phyloP scores from a whole-genome alignment of 352 stramenopile species.

The Lagenidium giganteum region DNA sequence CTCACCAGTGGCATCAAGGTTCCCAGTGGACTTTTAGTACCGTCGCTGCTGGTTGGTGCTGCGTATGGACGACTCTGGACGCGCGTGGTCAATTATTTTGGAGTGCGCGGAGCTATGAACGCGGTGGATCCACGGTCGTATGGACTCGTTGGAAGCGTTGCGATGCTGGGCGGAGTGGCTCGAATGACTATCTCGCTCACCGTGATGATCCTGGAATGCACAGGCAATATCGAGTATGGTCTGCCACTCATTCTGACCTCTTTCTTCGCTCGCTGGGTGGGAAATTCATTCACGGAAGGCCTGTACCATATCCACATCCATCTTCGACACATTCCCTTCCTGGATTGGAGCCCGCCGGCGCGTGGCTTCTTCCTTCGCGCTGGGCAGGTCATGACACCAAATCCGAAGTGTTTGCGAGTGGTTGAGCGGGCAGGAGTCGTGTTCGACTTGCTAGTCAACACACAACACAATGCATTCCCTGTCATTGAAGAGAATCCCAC shows the following conservation, averaged over 20 bases:
- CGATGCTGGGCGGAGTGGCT: conserved; percentile 94
- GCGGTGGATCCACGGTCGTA: conserved; percentile 89
- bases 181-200: conserved; percentile 99
- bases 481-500: conserved; percentile 83
- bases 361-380: conserved; percentile 64
- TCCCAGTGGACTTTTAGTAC: conserved; percentile 96
- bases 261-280: conserved; percentile 95
- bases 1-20: conserved; percentile 96
- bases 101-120: conserved; percentile 38
- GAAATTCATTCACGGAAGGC: conserved; percentile 98
- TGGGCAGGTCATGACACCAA: conserved; percentile 93
- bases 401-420: conserved; percentile 91
- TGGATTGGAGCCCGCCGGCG: conserved; percentile 73
- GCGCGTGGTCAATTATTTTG: conserved; percentile 82
- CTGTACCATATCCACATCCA: conserved; percentile 99
- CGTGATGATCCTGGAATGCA: conserved; percentile 98
- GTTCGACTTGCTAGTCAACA: conserved; percentile 88
- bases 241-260: conserved; percentile 97
- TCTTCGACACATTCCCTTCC: conserved; percentile 78
- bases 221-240: conserved; percentile 97
- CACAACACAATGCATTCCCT: conserved; percentile 84
- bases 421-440: conserved; percentile 91
- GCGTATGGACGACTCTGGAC: conserved; percentile 92
- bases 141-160: conserved; percentile 94
- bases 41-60: conserved; percentile 91